Conservation (phyloP, 2,329 filamentous ascomycete genomes). For the Xylaria sp. region DNA sequence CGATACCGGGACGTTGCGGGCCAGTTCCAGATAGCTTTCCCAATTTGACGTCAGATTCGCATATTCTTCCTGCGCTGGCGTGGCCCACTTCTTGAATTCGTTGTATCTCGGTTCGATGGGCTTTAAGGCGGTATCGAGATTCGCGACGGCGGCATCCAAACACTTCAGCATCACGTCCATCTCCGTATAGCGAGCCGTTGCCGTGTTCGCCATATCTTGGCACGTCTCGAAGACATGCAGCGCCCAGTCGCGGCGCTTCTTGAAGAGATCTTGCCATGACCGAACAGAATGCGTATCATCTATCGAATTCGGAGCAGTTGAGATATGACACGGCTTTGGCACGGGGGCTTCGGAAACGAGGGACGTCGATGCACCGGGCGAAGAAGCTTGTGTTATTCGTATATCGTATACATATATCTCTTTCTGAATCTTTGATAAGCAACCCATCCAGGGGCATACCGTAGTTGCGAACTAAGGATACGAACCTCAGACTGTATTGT, state of each 20-base stretch:
- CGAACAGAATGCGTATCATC: constrained; percentile 80
- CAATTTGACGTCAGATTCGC: constrained; percentile 70
- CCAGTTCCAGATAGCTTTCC: constrained; percentile 74
- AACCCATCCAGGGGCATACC: neutral
- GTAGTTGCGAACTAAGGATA: constrained; percentile 28
- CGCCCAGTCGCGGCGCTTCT: constrained; percentile 83
- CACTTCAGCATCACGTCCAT: constrained; percentile 81
- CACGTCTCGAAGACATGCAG: constrained; percentile 75
- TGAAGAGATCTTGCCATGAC: constrained; percentile 91
- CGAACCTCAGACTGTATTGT: constrained; percentile 81
- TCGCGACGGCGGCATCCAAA: constrained; percentile 85
- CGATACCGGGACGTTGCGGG: constrained; percentile 72
- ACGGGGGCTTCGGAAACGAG: constrained; percentile 61
- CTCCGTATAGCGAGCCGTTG: constrained; percentile 74
- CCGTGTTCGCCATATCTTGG: constrained; percentile 68
- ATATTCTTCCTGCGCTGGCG: constrained; percentile 74
- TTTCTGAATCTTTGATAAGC: constrained; percentile 61
- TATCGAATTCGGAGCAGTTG: constrained; percentile 83
- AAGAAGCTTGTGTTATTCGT: constrained; percentile 71
- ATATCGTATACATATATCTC: constrained; percentile 95
- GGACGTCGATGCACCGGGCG: constrained; percentile 56
- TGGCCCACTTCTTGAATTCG: constrained; percentile 77
- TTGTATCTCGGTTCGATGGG: constrained; percentile 76
- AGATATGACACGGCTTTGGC: constrained; percentile 66
- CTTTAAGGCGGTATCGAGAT: constrained; percentile 79